phyloP scores from a whole-genome alignment of 2,329 filamentous ascomycete genomes.

The Pezicula carpinea region DNA sequence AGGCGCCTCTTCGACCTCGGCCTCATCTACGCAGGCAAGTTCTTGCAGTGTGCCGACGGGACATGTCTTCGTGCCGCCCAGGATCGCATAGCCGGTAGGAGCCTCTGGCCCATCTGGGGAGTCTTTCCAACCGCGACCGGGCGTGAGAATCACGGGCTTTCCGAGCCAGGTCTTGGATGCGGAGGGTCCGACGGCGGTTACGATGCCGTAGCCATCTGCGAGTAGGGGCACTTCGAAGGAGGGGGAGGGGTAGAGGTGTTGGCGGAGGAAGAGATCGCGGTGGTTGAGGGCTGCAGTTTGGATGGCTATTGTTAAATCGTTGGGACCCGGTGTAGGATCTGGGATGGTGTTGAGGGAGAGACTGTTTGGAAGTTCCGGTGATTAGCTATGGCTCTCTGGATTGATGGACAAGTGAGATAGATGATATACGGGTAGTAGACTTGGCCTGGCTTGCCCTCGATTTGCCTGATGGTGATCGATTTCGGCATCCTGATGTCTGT shows the following conservation, averaged over 20 bases:
- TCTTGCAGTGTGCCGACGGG: slow-evolving; percentile 71
- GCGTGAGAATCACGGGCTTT: slow-evolving; percentile 73
- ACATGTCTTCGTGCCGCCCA: slow-evolving; percentile 63
- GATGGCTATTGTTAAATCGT: slow-evolving; percentile 71
- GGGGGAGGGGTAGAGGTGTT: slow-evolving; percentile 83
- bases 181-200: slow-evolving; percentile 57
- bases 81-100: slow-evolving; percentile 53
- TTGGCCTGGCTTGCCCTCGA: slow-evolving; percentile 78
- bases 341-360: slow-evolving; percentile 57
- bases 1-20: slow-evolving; percentile 73
- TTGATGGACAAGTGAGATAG: slow-evolving; percentile 1
- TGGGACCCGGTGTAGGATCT: slow-evolving; percentile 56
- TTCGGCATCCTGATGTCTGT: slow-evolving; percentile 18
- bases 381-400: background rate
- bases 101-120: slow-evolving; percentile 71
- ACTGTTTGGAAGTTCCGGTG: slow-evolving; percentile 29
- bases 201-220: slow-evolving; percentile 75
- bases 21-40: slow-evolving; percentile 61
- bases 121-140: slow-evolving; percentile 71
- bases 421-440: slow-evolving; percentile 76
- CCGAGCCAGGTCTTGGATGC: slow-evolving; percentile 47
- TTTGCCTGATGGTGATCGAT: slow-evolving; percentile 45
- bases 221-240: slow-evolving; percentile 75
- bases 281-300: slow-evolving; percentile 85
- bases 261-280: slow-evolving; percentile 89